Evolutionary conservation across 2,329 filamentous ascomycete genomes (phyloP), one percentile per base, ranked within the genome.

Genomic region (Lojkania enalia): DNA sequence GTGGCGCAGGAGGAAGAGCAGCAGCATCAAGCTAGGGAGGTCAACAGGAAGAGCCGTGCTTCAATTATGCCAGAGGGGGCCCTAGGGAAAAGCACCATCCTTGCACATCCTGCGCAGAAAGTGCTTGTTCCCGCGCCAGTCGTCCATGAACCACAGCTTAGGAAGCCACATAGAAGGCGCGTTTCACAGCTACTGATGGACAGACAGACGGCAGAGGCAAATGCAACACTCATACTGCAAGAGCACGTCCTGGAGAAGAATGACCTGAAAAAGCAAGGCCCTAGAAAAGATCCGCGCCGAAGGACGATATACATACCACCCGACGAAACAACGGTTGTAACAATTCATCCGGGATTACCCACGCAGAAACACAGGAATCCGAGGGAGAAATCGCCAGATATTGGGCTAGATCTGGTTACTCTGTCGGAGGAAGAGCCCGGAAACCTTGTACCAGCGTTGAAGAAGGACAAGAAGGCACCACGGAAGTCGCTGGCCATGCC

Each of bases 301-400:
- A 66, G 73, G 46, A 79, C 75, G 2, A 78, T 79, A 35, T 79
- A 76, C 54, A 69, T 78, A 11, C 76, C 76, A 9, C 70, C 71
- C 2, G 76, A 78, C 20, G 75, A 78, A 44, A 79, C 76, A 4
- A 76, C 75, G 1, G 64, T 78, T 19, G 61, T 77, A 51, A 78
- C 75, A 1, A 77, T 79, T 33, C 76, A 78, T 54, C 76, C 77
- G 3, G 76, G 76, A 30, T 70, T 72, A 23, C 51, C 63, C 1
- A 58, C 58, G n/a, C 51, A 51, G 25, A 52, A 52, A 30, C 20
- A 58, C 16, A 60, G 63, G 25, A 58, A 59, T 21, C 39, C 51
- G 9, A 54, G 69, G 33, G 56, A 63, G 42, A 52, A 54, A n/a
- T 70, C 66, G 4, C 66, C 69, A 15, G 60, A 71, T 39, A 57